Conservation (phyloP, 2,329 filamentous ascomycete species). For the Neospermospora avenae region DNA sequence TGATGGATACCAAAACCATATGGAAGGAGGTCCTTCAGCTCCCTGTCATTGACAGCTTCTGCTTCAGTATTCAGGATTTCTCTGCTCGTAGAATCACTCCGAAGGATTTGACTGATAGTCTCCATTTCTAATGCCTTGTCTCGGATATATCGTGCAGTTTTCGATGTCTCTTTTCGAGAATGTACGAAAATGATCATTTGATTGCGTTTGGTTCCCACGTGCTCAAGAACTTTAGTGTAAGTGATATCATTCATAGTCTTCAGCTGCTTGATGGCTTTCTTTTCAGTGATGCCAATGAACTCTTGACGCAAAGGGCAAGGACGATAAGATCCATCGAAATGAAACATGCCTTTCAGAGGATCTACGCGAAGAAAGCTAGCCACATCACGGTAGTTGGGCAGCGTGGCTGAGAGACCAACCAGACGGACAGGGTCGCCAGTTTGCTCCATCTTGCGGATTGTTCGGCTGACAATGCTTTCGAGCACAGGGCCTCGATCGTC, state of each 20-base stretch:
- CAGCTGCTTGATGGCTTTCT: conserved; percentile 97
- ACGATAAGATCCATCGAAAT: conserved; percentile 91
- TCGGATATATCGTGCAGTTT: conserved; percentile 92
- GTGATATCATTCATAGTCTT: conserved; percentile 99
- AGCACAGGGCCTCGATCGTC: conserved; percentile 95
- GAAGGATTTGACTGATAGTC: conserved; percentile 92
- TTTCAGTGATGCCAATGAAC: conserved; percentile 95
- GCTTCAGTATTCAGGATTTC: conserved; percentile 86
- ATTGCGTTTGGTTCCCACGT: conserved; percentile 87
- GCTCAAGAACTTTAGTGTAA: conserved; percentile 95
- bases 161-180: conserved; percentile 95
- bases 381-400: conserved; percentile 96
- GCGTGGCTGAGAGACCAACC: conserved; percentile 87
- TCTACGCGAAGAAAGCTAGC: conserved; percentile 93
- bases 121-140: conserved; percentile 97
- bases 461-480: conserved; percentile 94
- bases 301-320: conserved; percentile 95
- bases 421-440: conserved; percentile 91
- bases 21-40: conserved; percentile 89
- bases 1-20: conserved; percentile 99
- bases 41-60: conserved; percentile 75
- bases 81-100: conserved; percentile 85
- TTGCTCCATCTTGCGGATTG: conserved; percentile 88
- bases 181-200: conserved; percentile 99
- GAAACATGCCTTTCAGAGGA: conserved; percentile 79